These are phyloP conservation scores for Daldinia childiae DNA, from an alignment of 495 filamentous ascomycete genomes.

Conservation along the genomic window DNA sequence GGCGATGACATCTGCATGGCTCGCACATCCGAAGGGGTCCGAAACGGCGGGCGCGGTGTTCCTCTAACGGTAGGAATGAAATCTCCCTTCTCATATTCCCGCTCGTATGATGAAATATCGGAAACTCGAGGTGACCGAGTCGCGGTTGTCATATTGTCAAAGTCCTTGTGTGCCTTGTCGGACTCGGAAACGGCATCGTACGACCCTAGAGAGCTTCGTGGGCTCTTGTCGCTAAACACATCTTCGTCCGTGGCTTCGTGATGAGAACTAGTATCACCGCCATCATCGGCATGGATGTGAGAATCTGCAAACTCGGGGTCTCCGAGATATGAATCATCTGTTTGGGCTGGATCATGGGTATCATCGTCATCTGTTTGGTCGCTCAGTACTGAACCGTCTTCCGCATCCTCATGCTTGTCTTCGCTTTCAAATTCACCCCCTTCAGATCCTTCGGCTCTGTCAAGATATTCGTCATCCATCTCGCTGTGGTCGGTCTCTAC, in stretches of 20 bases:
- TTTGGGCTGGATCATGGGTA: conserved; percentile 15
- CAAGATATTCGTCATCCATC: background rate
- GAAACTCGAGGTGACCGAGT: conserved; percentile 56
- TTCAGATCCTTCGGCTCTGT: conserved; percentile 9
- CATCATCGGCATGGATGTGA: conserved; percentile 42
- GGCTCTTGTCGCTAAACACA: conserved; percentile 63
- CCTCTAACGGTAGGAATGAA: conserved; percentile 53
- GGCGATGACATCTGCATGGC: conserved; percentile 82
- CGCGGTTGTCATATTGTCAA: conserved; percentile 48
- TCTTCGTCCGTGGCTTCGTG: conserved; percentile 63
- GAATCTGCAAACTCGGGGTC: conserved; percentile 29
- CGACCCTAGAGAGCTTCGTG: conserved; percentile 58
- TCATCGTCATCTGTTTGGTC: conserved; percentile 49
- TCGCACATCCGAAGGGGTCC: conserved; percentile 76
- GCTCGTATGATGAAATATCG: conserved; percentile 52
- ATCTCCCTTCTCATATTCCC: conserved; percentile 54
- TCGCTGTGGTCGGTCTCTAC: conserved; percentile 25
- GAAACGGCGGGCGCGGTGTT: conserved; percentile 53
- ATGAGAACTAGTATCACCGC: conserved; percentile 53
- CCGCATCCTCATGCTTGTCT: conserved; percentile 26
- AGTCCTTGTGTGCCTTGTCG: conserved; percentile 28
- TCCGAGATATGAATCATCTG: conserved; percentile 3
- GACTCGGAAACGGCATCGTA: conserved; percentile 45
- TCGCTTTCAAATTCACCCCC: conserved; percentile 10
- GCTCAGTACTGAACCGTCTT: conserved; percentile 50